These are phyloP conservation scores for Trichosporon sp. DNA, from an alignment of 1,284 basidiomycete genomes.

Conservation along the genomic window DNA sequence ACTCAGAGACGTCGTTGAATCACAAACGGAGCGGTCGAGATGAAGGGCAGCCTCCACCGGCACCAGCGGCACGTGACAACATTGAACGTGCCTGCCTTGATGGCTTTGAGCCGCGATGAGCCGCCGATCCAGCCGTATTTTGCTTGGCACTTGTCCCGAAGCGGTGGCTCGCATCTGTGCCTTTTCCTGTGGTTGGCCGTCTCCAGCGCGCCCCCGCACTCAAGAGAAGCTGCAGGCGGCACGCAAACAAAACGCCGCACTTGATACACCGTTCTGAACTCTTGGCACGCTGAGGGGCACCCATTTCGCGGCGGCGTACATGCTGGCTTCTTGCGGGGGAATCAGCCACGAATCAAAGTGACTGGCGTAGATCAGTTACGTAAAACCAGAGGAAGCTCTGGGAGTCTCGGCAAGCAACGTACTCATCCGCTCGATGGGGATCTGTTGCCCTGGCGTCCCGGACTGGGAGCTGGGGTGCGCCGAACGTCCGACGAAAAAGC, in stretches of 20 bases:
- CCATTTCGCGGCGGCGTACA: no score
- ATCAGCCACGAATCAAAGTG: background rate
- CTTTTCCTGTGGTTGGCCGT: no score
- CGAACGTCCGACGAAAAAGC: background rate
- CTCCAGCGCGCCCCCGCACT: no score
- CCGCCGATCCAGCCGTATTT: no score
- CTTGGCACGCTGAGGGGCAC: no score
- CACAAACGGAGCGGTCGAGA: background rate
- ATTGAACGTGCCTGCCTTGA: background rate
- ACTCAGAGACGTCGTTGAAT: background rate
- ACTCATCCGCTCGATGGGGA: background rate
- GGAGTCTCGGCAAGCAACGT: background rate
- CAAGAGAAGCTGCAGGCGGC: no score
- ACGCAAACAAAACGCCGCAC: background rate
- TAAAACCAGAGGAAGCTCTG: no score
- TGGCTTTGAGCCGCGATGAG: background rate
- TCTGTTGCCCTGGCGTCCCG: background rate
- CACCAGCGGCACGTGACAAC: background rate
- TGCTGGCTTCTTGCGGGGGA: background rate
- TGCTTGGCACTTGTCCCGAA: background rate
- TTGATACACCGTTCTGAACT: background rate
- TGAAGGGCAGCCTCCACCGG: background rate
- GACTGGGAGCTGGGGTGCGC: background rate
- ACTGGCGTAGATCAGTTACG: background rate
- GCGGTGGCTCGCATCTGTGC: background rate